Evolutionary conservation across 768 basidiomycete genomes (phyloP), one percentile per base, ranked within the genome.

Genomic region (Podaxis rugospora): DNA sequence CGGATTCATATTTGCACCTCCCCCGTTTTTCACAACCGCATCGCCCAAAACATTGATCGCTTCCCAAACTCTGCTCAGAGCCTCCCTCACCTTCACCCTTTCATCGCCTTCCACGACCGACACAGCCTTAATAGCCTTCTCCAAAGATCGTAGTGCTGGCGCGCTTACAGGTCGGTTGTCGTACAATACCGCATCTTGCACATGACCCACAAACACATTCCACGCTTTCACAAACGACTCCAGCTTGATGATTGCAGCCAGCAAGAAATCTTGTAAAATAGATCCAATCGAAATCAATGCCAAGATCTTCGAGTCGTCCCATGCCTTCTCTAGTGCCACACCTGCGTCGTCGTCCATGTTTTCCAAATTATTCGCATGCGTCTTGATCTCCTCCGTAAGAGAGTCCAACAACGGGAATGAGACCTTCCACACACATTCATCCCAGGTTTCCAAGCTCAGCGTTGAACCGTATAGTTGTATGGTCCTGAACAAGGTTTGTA

Each of bases 381-480:
- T 76, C 40, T 83, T 82, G 28, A 86, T 85, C 61, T 85, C 82
- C 23, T 72, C 67, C 0, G 84, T 87, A 61, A 89, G 79, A 21
- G 87, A 78, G 52, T 92, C 89, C 61, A 97, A 74, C 3, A 98
- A 77, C 5, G 94, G 94, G 73, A 96, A 93, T 11, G 92, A 86
- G 59, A 98, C 83, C 69, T 88, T 87, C 89, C 92, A 94, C n/a
- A 96, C 79, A 62, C 93, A 93, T 56, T 92, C 85, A 44, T 90
- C 85, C 96, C 96, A 99, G 0, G 90, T 91, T 5, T 87, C 87
- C 40, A 82, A 69, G 67, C 88, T 90, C 53, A 99, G 77, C 0
- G 89, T 92, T 6, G 87, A 86, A 1, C 96, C 96, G 69, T 99
- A 98, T 9, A 98, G 79, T 72, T 96, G 93, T 76, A 98, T 84